Evolutionary conservation across 2,329 filamentous ascomycete genomes (phyloP), one percentile per base, ranked within the genome.

Genomic region (Monosporascus sp.): DNA sequence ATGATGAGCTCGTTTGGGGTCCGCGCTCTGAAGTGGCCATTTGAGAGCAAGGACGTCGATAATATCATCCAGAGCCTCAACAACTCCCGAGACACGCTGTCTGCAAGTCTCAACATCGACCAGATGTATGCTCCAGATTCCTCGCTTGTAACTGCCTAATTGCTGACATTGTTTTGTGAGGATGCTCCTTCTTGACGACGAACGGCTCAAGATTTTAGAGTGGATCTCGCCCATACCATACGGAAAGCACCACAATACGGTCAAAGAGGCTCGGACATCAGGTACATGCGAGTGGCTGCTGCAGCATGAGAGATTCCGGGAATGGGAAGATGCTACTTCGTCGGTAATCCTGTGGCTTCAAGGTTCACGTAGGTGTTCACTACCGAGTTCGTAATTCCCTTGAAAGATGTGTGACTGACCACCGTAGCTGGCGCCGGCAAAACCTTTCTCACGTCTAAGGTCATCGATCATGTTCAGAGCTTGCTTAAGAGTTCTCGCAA

Each of bases 171-270:
- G 18, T n/a, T 4, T 8, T 18, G 31, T 11, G 0, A n/a, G 38
- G 7, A 5, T 17, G 18, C 17, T 20, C 9, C 17, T 41, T n/a
- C 38, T 41, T 41, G 38, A 41, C 17, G 55, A 51, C 20, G 61
- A 74, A 17, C 74, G 77, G 55, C 76, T 74, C 54, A 62, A 72
- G 2, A 68, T 68, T 50, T 70, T 78, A 0, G 60, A 18, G 15
- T 56, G 54, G 54, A 54, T 54, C 31, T 56, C 54, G 26, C 38
- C 44, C 35, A 51, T 56, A 9, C 18, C 44, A 22, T 49, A 51
- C 31, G 48, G 37, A 46, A n/a, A 2, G 24, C 51, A 56, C 37
- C 54, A 56, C 24, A 24, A 49, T 17, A 46, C 17, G 14, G 26
- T 56, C 14, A 46, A n/a, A 5, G 45, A 51, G 26, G 18, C n/a